Evolutionary conservation across 768 basidiomycete genomes (phyloP).

Genomic region (Zangia roseola): DNA sequence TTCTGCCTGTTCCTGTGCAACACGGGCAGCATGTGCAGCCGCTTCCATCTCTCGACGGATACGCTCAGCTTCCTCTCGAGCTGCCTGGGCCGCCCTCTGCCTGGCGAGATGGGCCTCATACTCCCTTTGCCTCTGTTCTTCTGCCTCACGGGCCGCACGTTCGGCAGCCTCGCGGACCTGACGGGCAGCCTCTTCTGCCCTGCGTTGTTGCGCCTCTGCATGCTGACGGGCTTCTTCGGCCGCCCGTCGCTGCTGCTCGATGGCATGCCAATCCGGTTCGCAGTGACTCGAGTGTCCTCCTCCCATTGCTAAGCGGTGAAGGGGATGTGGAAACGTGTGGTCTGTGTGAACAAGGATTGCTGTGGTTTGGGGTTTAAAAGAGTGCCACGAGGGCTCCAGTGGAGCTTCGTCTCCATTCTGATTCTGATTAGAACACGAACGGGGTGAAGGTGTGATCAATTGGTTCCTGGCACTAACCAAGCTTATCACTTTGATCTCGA

Average conservation of each 20-base stretch:
- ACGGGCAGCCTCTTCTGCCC: slow-evolving; percentile 20
- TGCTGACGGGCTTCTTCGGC: slow-evolving; percentile 19
- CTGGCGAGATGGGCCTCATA: slow-evolving; percentile 16
- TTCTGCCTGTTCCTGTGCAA: slow-evolving; percentile 24
- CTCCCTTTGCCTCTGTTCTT: slow-evolving; percentile 18
- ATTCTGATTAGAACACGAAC: background rate
- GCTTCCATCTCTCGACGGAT: slow-evolving; percentile 21
- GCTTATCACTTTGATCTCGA: background rate
- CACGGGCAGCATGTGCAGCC: slow-evolving; percentile 21
- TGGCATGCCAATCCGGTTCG: slow-evolving; percentile 24
- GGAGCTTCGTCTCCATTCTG: background rate
- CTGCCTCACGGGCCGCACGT: slow-evolving; percentile 21
- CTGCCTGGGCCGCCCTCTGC: slow-evolving; percentile 24
- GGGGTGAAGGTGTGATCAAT: no score
- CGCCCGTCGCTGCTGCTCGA: slow-evolving; percentile 15
- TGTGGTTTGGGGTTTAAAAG: no score
- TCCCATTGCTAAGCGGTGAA: slow-evolving; percentile 16
- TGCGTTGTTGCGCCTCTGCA: slow-evolving; percentile 20
- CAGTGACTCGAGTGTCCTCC: slow-evolving; percentile 24
- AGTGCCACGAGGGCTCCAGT: slow-evolving; percentile 1
- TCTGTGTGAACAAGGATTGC: no score
- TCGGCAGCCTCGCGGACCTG: slow-evolving; percentile 23
- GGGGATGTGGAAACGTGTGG: background rate
- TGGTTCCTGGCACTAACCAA: background rate
- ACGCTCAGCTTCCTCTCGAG: slow-evolving; percentile 23